phyloP scores from a whole-genome alignment of 2,329 filamentous ascomycete genomes.

The Trichoderma asperellum region DNA sequence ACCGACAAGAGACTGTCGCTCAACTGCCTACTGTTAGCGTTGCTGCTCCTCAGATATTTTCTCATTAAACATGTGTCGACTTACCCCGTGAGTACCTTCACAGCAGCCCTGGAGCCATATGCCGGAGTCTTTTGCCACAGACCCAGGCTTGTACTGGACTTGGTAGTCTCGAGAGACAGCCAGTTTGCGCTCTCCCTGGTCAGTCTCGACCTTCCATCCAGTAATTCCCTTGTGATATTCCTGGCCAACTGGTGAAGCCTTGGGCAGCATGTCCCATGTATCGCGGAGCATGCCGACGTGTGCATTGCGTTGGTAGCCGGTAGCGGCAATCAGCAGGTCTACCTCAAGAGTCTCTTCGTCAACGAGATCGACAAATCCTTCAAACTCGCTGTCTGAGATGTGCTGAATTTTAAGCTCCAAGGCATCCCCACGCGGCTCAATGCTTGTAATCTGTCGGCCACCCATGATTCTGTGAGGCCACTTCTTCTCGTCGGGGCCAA shows the following conservation, averaged over 20 bases:
- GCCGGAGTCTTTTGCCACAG: conserved; percentile 73
- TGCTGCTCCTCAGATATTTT: background rate
- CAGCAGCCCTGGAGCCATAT: conserved; percentile 95
- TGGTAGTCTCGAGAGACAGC: conserved; percentile 77
- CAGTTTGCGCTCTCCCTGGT: conserved; percentile 55
- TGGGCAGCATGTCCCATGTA: conserved; percentile 68
- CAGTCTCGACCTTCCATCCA: conserved; percentile 48
- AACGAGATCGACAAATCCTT: conserved; percentile 44
- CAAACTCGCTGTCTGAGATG: conserved; percentile 46
- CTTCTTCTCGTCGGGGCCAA: conserved; percentile 67
- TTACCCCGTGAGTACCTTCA: conserved; percentile 87
- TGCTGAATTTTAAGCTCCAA: conserved; percentile 64
- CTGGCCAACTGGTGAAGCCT: conserved; percentile 39
- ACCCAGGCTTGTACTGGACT: conserved; percentile 69
- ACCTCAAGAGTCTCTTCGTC: conserved; percentile 69
- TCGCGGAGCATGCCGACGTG: conserved; percentile 77
- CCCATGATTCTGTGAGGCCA: conserved; percentile 85
- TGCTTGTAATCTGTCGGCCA: conserved; percentile 66
- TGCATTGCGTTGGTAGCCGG: conserved; percentile 78
- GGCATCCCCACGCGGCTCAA: conserved; percentile 56
- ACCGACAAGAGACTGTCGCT: conserved; percentile 83
- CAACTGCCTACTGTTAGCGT: conserved; percentile 52
- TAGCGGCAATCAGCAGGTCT: conserved; percentile 83
- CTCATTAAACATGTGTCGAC: conserved; percentile 42
- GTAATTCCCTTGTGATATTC: conserved; percentile 43